Evolutionary conservation across 495 filamentous ascomycete genomes (phyloP).

Genomic region (Lasiosphaeria miniovina): DNA sequence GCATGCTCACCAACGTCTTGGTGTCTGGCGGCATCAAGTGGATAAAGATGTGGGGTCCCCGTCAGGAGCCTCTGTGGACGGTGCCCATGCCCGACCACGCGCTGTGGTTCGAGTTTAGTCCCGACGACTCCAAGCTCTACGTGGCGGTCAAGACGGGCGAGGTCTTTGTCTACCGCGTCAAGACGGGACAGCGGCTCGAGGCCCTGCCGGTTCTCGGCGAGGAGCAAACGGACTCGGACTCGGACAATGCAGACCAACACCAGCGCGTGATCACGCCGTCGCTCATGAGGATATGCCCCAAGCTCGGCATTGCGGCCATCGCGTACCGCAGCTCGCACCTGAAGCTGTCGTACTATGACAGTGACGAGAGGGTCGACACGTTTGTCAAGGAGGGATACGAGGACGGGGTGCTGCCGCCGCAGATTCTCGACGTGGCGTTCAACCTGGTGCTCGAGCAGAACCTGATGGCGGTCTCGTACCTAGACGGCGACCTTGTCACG

Average conservation of each 20-base stretch:
- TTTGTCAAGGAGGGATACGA: constrained; percentile 25
- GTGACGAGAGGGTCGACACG: constrained; percentile 11
- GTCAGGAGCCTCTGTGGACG: constrained; percentile 17
- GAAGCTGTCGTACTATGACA: constrained; percentile 21
- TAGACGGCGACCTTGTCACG: constrained; percentile 23
- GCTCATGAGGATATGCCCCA: constrained; percentile 14
- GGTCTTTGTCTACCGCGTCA: constrained; percentile 14
- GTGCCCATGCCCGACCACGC: constrained; percentile 16
- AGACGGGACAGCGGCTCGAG: constrained; percentile 15
- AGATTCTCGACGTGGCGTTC: constrained; percentile 23
- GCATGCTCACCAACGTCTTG: constrained; percentile 9
- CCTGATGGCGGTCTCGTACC: constrained; percentile 22
- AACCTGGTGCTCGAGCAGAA: constrained; percentile 21
- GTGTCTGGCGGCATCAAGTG: constrained; percentile 15
- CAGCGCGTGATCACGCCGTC: constrained; percentile 15
- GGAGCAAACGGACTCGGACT: constrained; percentile 16
- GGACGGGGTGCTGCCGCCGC: constrained; percentile 15
- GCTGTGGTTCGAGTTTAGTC: constrained; percentile 16
- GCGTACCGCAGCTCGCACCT: constrained; percentile 20
- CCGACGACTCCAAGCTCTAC: constrained; percentile 20
- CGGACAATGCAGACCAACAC: constrained; percentile 9
- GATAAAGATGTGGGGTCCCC: constrained; percentile 19
- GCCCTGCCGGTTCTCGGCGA: constrained; percentile 13
- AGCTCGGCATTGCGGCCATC: constrained; percentile 18
- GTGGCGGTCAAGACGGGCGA: constrained; percentile 16